Conservation (phyloP, 139 green algal species). For the Trebouxia sp. region DNA sequence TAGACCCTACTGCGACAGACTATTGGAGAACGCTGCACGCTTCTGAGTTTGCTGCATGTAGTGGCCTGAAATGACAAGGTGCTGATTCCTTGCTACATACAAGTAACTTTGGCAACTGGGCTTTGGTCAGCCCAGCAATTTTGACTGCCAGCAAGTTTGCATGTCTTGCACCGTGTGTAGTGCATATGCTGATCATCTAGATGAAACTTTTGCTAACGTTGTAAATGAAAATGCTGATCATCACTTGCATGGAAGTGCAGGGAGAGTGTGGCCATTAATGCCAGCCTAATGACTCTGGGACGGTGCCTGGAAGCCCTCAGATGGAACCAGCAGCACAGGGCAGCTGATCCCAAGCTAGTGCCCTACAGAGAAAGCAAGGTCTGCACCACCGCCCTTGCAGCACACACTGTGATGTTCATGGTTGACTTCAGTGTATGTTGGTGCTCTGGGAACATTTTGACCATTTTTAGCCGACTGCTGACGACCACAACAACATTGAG, state of each 20-base stretch:
- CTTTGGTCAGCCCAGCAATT: neutral
- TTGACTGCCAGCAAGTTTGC: neutral
- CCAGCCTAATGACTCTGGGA: slow-evolving; percentile 74
- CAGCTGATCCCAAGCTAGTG: slow-evolving; percentile 46
- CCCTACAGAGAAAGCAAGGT: slow-evolving; percentile 68
- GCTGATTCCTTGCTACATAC: neutral
- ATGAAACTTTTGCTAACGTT: no score
- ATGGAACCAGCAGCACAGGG: slow-evolving; percentile 72
- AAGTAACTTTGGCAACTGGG: neutral
- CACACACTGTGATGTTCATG: no score
- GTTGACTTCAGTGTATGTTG: no score
- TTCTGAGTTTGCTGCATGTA: no score
- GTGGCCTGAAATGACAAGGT: neutral
- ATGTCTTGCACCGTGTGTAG: neutral
- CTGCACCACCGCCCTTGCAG: neutral
- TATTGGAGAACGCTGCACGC: no score
- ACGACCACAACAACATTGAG: no score
- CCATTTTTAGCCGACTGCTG: no score
- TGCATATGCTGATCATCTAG: no score
- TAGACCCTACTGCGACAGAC: no score
- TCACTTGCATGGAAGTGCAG: slow-evolving; percentile 35
- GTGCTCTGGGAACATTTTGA: no score
- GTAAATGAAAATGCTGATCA: neutral
- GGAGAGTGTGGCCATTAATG: slow-evolving; percentile 84
- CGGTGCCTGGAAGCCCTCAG: slow-evolving; percentile 79